Conservation (phyloP, 768 basidiomycete genomes). For the Lactarius trivialis region DNA sequence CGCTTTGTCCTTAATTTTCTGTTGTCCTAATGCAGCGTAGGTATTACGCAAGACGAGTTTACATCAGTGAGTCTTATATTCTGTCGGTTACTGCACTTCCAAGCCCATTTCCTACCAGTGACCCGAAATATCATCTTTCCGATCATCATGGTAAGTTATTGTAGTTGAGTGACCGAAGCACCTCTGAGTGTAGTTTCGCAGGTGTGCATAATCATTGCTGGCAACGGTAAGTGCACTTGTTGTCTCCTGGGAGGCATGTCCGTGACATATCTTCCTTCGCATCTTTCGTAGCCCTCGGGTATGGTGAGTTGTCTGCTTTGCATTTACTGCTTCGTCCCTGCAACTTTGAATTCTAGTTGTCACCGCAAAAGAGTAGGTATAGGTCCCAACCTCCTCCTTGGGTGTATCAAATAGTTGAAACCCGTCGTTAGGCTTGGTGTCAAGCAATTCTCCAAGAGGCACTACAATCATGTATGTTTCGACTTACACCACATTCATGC, state of each 20-base stretch:
- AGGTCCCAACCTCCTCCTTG: neutral
- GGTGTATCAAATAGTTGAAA: neutral
- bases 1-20: neutral
- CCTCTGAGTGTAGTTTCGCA: neutral
- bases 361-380: conserved; percentile 39
- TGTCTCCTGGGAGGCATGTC: neutral
- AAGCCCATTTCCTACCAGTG: neutral
- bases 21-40: neutral
- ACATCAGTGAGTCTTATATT: neutral
- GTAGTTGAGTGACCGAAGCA: neutral
- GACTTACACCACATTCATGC: neutral
- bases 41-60: neutral
- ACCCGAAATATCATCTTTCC: neutral
- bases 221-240: neutral
- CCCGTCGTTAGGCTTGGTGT: conserved; percentile 21
- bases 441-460: conserved; percentile 32
- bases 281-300: neutral
- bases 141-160: neutral
- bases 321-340: neutral
- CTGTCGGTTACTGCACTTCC: neutral
- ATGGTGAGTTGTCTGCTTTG: conserved; percentile 21
- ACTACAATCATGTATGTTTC: conserved; percentile 30
- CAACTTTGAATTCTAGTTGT: conserved; percentile 33
- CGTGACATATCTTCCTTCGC: neutral
- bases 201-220: neutral